phyloP scores from a whole-genome alignment of 441 rosid species.

The Rhodomyrtus psidioides region DNA sequence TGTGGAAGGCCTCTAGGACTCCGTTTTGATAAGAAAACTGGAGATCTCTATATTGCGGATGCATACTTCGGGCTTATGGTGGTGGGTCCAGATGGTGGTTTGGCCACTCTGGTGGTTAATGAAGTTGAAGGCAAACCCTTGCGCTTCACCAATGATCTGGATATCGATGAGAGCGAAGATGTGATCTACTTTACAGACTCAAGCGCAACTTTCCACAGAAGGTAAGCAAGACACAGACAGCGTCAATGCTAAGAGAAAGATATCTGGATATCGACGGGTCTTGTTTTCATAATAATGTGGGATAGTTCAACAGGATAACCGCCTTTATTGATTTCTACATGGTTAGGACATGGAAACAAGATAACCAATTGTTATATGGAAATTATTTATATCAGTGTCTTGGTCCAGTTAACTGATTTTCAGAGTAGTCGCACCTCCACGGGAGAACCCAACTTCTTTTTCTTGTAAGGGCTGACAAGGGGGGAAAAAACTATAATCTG shows the following conservation, averaged over 20 bases:
- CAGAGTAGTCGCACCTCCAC: neutral
- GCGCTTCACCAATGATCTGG: constrained; percentile 65
- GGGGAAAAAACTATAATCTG: too few relatives aligned
- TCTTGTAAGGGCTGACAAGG: neutral
- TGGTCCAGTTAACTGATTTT: neutral
- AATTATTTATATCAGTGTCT: neutral
- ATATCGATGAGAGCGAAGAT: constrained; percentile 45
- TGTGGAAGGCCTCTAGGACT: constrained; percentile 79
- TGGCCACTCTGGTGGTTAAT: constrained; percentile 43
- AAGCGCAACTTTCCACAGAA: constrained; percentile 50
- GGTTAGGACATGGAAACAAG: neutral
- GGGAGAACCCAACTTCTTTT: neutral
- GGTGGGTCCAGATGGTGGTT: constrained; percentile 60
- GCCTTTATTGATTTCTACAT: too few relatives aligned
- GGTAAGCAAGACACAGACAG: constrained; percentile 20
- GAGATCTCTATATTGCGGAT: constrained; percentile 71
- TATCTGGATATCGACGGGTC: neutral
- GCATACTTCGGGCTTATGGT: constrained; percentile 61
- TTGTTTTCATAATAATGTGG: neutral
- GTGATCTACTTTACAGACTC: constrained; percentile 69
- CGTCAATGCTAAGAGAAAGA: neutral
- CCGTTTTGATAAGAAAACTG: constrained; percentile 45
- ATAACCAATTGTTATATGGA: neutral
- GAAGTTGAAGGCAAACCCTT: constrained; percentile 46
- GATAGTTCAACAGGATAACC: neutral